phyloP scores from a whole-genome alignment of 2,329 filamentous ascomycete species.

The Penicillium palitans region DNA sequence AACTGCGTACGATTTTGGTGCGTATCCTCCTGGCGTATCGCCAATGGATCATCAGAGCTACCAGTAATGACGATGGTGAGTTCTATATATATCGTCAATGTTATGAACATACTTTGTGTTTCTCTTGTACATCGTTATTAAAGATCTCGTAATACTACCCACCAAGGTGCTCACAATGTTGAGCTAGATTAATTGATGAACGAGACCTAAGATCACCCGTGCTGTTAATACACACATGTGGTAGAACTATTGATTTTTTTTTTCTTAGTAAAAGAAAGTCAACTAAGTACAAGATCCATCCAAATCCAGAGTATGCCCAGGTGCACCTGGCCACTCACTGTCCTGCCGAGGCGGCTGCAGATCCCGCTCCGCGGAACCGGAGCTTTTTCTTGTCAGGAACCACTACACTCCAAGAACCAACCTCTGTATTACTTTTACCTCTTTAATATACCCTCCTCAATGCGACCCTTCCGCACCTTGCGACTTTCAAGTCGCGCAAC shows the following conservation, averaged over 20 bases:
- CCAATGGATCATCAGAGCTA: background rate
- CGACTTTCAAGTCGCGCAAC: constrained; percentile 20
- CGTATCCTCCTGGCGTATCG: background rate
- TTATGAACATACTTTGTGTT: background rate
- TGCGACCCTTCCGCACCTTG: constrained; percentile 14
- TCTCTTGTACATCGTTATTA: background rate
- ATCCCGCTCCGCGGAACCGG: constrained; percentile 19
- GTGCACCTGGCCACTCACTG: background rate
- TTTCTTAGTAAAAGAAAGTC: fast-evolving
- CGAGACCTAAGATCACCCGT: background rate
- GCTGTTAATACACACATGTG: background rate
- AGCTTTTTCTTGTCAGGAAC: constrained; percentile 7
- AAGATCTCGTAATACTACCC: background rate
- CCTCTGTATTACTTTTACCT: background rate
- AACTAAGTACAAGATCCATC: background rate
- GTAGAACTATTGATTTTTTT: background rate
- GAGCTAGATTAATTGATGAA: background rate
- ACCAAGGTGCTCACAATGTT: background rate
- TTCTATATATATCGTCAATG: background rate
- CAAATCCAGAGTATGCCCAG: background rate
- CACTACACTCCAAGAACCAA: constrained; percentile 2
- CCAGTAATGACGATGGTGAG: background rate
- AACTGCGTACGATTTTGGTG: constrained; percentile 5
- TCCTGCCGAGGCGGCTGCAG: constrained; percentile 15
- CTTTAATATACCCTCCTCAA: background rate